phyloP scores from a whole-genome alignment of 306 rosid species.

The Malus sieversii region DNA sequence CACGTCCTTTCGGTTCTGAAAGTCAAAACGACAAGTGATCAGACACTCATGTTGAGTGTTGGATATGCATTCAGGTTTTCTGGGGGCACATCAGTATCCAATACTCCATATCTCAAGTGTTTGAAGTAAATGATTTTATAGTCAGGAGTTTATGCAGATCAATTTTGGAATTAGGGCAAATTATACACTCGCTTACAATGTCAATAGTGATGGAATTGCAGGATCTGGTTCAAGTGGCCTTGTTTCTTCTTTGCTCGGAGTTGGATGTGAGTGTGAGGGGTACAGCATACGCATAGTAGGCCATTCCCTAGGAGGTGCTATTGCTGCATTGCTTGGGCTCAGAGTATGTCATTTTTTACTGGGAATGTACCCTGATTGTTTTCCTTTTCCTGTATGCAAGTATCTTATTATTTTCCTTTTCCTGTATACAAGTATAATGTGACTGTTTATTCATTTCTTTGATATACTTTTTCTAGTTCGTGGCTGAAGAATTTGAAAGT shows the following conservation, averaged over 20 bases:
- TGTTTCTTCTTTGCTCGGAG: slow-evolving; percentile 78
- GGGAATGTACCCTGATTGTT: slow-evolving; percentile 6
- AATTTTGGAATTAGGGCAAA: not conserved
- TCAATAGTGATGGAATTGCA: slow-evolving; percentile 40
- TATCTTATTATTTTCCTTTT: not conserved
- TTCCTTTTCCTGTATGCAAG: not conserved
- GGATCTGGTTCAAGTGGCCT: slow-evolving; percentile 55
- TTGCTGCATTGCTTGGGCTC: slow-evolving; percentile 75
- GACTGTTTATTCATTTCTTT: not conserved
- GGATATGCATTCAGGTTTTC: not conserved
- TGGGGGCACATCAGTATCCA: not conserved
- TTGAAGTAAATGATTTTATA: not conserved
- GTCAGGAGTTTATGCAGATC: not conserved
- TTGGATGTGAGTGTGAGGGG: slow-evolving; percentile 79
- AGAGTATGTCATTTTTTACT: slow-evolving; percentile 51
- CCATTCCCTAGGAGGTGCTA: slow-evolving; percentile 92
- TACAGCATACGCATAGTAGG: slow-evolving; percentile 76
- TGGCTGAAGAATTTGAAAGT: not conserved
- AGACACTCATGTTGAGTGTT: not conserved
- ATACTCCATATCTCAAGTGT: not conserved
- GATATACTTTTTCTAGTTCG: slow-evolving; percentile 3
- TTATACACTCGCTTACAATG: not conserved
- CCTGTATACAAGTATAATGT: too few species aligned
- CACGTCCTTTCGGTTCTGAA: not conserved
- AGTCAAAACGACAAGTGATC: not conserved